These are phyloP conservation scores for Phalaenopsis equestris DNA, from an alignment of 106 monocot species.

Conservation along the genomic window DNA sequence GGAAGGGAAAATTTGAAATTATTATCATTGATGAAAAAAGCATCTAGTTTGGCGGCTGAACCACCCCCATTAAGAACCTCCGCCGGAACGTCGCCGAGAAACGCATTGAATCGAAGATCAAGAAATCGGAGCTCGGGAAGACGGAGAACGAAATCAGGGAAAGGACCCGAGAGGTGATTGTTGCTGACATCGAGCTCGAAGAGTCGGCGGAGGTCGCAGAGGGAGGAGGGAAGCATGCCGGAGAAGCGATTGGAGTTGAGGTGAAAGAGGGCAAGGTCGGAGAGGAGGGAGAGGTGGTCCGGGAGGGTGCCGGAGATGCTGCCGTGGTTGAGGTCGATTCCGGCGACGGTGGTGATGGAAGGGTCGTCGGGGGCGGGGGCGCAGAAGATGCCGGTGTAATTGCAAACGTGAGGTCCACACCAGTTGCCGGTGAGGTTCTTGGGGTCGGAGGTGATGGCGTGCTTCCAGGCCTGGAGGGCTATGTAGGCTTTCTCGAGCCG, in stretches of 20 bases:
- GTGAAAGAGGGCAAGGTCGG: conserved; percentile 45
- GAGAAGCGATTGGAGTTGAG: conserved; percentile 50
- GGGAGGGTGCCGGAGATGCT: conserved; percentile 36
- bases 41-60: conserved; percentile 8
- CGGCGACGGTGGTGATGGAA: conserved; percentile 28
- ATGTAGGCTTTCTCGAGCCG: conserved; percentile 35
- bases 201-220: conserved; percentile 29
- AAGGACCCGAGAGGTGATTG: conserved; percentile 32
- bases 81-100: conserved; percentile 8
- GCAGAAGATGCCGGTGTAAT: conserved; percentile 52
- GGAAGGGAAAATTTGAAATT: conserved; percentile 17
- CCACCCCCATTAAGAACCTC: background rate
- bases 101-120: conserved; percentile 35
- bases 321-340: conserved; percentile 47
- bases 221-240: conserved; percentile 11
- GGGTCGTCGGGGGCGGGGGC: conserved; percentile 36
- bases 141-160: conserved; percentile 27
- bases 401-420: conserved; percentile 46
- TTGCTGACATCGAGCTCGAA: conserved; percentile 38
- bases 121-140: conserved; percentile 25
- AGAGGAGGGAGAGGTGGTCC: conserved; percentile 27
- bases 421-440: conserved; percentile 37
- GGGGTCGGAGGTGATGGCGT: conserved; percentile 37
- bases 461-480: conserved; percentile 42
- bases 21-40: conserved; percentile 38